These are phyloP conservation scores for Amniculicola lignicola DNA, from an alignment of 495 filamentous ascomycete genomes.

Conservation along the genomic window DNA sequence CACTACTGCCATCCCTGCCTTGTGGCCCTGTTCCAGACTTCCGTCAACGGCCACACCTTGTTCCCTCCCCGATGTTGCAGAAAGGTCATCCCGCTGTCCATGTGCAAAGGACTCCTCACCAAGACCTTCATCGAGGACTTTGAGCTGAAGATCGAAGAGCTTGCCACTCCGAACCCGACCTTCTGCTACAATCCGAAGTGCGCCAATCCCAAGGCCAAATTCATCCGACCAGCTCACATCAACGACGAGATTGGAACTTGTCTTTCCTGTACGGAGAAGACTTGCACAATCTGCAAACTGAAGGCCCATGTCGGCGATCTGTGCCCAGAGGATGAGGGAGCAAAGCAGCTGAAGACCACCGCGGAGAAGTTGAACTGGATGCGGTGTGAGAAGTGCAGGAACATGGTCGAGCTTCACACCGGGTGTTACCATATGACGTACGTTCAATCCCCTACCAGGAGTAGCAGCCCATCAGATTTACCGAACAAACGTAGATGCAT, in stretches of 20 bases:
- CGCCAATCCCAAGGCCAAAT: constrained; percentile 13
- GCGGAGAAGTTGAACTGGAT: constrained; percentile 16
- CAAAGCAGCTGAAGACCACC: constrained; percentile 1
- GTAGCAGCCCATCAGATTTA: not conserved
- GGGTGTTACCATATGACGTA: constrained; percentile 27
- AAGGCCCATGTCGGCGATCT: constrained; percentile 10
- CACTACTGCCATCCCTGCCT: constrained; percentile 24
- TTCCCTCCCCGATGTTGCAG: constrained; percentile 27
- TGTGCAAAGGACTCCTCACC: not conserved
- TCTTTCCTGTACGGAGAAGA: not conserved
- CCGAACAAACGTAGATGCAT: constrained; percentile 4
- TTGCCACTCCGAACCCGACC: constrained; percentile 14
- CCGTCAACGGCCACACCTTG: constrained; percentile 2
- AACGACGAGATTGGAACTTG: constrained; percentile 3
- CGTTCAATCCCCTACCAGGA: not conserved
- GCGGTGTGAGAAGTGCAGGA: constrained; percentile 18
- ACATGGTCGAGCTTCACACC: constrained; percentile 13
- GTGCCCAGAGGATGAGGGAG: constrained; percentile 16
- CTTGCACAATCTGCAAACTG: constrained; percentile 15
- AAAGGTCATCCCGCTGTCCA: constrained; percentile 1
- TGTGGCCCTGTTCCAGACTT: not conserved
- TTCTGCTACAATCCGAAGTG: constrained; percentile 6
- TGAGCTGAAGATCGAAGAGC: constrained; percentile 15
- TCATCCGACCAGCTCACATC: constrained; percentile 7
- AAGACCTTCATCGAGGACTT: constrained; percentile 12